Conservation (phyloP, 106 monocot genomes). For the Acanthochlamys bracteata region DNA sequence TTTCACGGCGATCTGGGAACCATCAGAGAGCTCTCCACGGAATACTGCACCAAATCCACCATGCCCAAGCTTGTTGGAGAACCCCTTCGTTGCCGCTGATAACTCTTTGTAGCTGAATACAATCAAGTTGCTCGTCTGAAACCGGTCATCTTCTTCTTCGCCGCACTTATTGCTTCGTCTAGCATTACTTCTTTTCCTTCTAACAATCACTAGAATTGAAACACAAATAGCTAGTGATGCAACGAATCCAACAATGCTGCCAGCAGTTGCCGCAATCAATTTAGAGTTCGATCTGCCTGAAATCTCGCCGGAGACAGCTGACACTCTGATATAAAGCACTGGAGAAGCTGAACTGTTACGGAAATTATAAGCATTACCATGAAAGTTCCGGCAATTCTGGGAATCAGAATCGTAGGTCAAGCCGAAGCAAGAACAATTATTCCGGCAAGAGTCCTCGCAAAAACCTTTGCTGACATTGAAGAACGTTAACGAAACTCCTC, state of each 20-base stretch:
- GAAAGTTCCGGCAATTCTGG: conserved; percentile 22
- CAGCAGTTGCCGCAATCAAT: not conserved
- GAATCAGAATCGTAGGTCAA: conserved; percentile 15
- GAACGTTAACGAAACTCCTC: not conserved
- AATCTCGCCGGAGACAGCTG: not conserved
- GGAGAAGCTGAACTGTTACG: conserved; percentile 18
- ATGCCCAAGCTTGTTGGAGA: conserved; percentile 50
- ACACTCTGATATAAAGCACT: conserved; percentile 21
- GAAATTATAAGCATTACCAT: conserved; percentile 32
- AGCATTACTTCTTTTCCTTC: not conserved
- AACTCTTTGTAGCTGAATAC: conserved; percentile 54
- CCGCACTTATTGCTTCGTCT: conserved; percentile 2
- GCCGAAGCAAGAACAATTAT: conserved; percentile 45
- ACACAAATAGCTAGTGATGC: not conserved
- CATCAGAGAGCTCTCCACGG: conserved; percentile 32
- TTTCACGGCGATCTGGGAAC: conserved; percentile 41
- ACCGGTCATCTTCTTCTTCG: not conserved
- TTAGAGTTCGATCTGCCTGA: conserved; percentile 7
- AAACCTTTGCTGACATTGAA: conserved; percentile 6
- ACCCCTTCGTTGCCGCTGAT: conserved; percentile 24
- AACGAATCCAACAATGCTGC: conserved; percentile 3
- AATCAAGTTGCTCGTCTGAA: conserved; percentile 13
- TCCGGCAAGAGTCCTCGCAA: conserved; percentile 39
- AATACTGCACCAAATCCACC: conserved; percentile 59
- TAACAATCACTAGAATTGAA: not conserved